Conservation (phyloP, 129 eudicot genomes). For the Pulicaria dysenterica region DNA sequence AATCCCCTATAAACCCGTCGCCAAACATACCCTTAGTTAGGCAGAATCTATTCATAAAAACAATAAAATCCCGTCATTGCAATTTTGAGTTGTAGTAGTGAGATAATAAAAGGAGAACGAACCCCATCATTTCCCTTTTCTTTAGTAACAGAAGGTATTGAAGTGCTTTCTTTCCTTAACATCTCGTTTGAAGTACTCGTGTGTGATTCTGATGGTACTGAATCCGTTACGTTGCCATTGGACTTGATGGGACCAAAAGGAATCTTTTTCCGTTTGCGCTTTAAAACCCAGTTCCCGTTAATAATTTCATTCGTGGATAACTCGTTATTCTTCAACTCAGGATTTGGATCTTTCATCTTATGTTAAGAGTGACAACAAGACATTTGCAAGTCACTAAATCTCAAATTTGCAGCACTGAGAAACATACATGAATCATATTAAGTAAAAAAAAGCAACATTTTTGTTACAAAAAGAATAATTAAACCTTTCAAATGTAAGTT, state of each 20-base stretch:
- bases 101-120: slow-evolving; percentile 11
- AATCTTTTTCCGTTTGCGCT: slow-evolving; percentile 74
- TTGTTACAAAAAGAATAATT: not conserved
- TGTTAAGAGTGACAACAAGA: not conserved
- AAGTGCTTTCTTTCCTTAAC: slow-evolving; percentile 37
- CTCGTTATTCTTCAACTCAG: slow-evolving; percentile 59
- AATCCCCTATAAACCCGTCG: too few relatives aligned
- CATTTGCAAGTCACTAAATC: slow-evolving; percentile 20
- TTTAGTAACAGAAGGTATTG: slow-evolving; percentile 44
- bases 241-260: slow-evolving; percentile 53
- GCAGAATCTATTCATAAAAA: too few relatives aligned
- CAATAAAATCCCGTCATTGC: not conserved
- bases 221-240: slow-evolving; percentile 35
- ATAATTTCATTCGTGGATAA: slow-evolving; percentile 48
- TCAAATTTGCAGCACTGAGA: slow-evolving; percentile 13
- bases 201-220: slow-evolving; percentile 42
- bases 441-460: not conserved
- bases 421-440: not conserved
- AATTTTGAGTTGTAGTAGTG: not conserved
- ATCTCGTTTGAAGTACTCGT: slow-evolving; percentile 35
- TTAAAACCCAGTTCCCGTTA: slow-evolving; percentile 74
- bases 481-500: too few relatives aligned
- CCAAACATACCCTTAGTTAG: too few relatives aligned
- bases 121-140: slow-evolving; percentile 94
- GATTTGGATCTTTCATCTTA: slow-evolving; percentile 34